These are phyloP conservation scores for Phaeosphaeriaceae sp. DNA, from an alignment of 2,329 filamentous ascomycete genomes.

Conservation along the genomic window DNA sequence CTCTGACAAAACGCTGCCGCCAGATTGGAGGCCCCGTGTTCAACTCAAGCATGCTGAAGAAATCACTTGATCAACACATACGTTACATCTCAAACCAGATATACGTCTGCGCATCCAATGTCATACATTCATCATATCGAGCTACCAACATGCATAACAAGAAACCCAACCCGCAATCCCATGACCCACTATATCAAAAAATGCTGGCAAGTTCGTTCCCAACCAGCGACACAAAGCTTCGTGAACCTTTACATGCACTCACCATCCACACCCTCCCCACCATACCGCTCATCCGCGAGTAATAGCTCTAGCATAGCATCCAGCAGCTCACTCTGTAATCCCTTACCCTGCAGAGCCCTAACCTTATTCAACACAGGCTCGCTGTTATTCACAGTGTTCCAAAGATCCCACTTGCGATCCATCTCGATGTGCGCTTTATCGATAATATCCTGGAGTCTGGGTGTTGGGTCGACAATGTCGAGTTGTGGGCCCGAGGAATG, in stretches of 20 bases:
- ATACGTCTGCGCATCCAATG: too few relatives aligned
- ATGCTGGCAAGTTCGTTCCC: background rate
- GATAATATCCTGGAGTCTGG: constrained; percentile 36
- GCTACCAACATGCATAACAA: background rate
- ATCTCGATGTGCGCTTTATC: constrained; percentile 37
- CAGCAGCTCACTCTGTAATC: constrained; percentile 33
- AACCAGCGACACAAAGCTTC: background rate
- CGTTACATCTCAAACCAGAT: too few relatives aligned
- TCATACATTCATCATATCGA: too few relatives aligned
- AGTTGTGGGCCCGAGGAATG: constrained; percentile 31
- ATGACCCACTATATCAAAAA: background rate
- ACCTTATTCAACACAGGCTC: constrained; percentile 40
- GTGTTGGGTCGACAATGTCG: constrained; percentile 40
- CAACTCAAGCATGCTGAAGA: too few relatives aligned
- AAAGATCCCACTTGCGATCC: constrained; percentile 43
- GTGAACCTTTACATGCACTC: background rate
- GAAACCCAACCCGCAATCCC: too few relatives aligned
- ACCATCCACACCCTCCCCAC: constrained; percentile 15
- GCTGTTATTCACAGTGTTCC: constrained; percentile 34
- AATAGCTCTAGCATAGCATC: constrained; percentile 45
- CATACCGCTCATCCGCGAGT: constrained; percentile 43
- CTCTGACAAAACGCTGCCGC: too few relatives aligned
- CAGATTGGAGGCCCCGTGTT: too few relatives aligned
- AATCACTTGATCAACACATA: too few relatives aligned
- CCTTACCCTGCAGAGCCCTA: constrained; percentile 35